Percentiles rank a stretch among this genome's conserved stretches.
These are phyloP conservation scores for Penicillium sp. DNA, from an alignment of 2,329 filamentous ascomycete species.

Conservation along the genomic window DNA sequence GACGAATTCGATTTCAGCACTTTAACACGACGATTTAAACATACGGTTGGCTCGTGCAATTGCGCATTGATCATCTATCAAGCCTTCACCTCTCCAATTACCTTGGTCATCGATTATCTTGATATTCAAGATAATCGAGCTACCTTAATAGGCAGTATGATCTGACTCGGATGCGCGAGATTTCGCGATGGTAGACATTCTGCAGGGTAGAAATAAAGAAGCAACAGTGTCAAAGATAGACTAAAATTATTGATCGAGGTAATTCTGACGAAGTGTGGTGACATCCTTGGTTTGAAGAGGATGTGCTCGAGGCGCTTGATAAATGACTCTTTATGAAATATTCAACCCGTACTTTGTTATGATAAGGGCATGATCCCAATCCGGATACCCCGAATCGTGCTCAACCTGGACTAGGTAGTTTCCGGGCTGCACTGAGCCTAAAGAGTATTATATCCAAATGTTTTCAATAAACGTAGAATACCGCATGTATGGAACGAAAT, in stretches of 20 bases:
- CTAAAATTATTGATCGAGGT: background rate
- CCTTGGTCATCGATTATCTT: slow-evolving; percentile 15
- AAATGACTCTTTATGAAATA: background rate
- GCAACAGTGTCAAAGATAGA: background rate
- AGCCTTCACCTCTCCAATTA: slow-evolving; percentile 29
- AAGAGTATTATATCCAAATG: background rate
- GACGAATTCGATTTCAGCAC: background rate
- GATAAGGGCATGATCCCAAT: background rate
- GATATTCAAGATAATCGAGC: background rate
- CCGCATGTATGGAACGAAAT: background rate
- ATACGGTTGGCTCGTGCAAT: too few species aligned
- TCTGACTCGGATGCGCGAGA: slow-evolving; percentile 11
- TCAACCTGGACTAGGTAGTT: background rate
- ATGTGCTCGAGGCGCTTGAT: background rate
- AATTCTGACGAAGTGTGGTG: background rate
- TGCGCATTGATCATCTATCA: too few species aligned
- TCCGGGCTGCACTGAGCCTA: background rate
- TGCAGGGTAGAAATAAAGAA: background rate
- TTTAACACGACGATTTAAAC: too few species aligned
- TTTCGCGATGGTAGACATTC: slow-evolving; percentile 8
- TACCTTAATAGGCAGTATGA: background rate
- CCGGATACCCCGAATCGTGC: background rate
- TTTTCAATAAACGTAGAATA: background rate
- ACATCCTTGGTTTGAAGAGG: background rate
- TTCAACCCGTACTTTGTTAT: background rate